Conservation (phyloP, 768 basidiomycete species). For the Rhodotorula graminis region DNA sequence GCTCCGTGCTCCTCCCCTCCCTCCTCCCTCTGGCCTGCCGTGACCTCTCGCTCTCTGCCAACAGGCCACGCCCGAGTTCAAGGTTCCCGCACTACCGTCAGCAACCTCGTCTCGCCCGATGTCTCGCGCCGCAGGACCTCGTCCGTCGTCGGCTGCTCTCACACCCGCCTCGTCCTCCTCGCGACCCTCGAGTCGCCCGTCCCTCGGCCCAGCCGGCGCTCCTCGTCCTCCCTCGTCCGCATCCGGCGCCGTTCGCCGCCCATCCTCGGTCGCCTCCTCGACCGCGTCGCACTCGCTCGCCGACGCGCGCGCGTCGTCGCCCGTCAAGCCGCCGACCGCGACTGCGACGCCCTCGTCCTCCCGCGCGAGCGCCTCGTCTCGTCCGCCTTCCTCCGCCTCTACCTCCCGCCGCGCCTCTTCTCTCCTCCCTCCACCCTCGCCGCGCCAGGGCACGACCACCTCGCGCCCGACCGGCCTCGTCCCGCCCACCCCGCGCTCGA, state of each 20-base stretch:
- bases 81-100: constrained; percentile 10
- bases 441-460: not conserved
- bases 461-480: not conserved
- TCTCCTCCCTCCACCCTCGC: not conserved
- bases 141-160: not conserved
- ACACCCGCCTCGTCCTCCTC: not conserved
- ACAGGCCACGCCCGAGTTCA: constrained; percentile 3
- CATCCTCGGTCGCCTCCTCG: not conserved
- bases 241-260: constrained; percentile 48
- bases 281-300: not conserved
- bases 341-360: not conserved
- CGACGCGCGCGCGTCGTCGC: not conserved
- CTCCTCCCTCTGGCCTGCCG: not conserved
- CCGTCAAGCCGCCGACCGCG: not conserved
- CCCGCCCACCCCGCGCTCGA: not conserved
- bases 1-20: not conserved
- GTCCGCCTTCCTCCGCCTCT: not conserved
- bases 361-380: not conserved
- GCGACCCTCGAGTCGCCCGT: not conserved
- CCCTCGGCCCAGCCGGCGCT: not conserved
- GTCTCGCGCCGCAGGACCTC: not conserved
- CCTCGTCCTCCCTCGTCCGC: constrained; percentile 40
- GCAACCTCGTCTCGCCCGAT: constrained; percentile 35
- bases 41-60: not conserved
- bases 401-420: not conserved